Evolutionary conservation across 208 protist species (phyloP), one percentile per base, ranked within the genome.

Genomic region (Trypanosoma mega): DNA sequence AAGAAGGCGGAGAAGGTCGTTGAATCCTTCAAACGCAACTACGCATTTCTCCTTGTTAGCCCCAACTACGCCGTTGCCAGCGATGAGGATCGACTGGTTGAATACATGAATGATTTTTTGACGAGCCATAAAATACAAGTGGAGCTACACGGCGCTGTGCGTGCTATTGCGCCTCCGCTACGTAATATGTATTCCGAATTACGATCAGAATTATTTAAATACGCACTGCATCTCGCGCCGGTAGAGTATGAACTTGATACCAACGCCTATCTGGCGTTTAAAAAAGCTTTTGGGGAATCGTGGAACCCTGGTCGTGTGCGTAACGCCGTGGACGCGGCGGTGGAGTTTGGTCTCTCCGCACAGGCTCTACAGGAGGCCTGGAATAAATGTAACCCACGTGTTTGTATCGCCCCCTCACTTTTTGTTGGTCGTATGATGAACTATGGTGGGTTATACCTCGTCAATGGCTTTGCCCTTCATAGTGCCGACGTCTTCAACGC

Each of bases 401-500:
- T 51, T 39, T 57, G 73, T 8, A 59, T 86, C 44, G 72, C 67
- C 9, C 53, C 58, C 2, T 66, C 49, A 44, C 47, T 75, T 29
- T 82, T 68, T 54, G 55, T 86, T 55, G 80, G 68, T 16, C 72
- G 77, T 44, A 68, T 86, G 51, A 51, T 41, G 24, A 49, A 61
- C 8, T 18, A 1, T 29, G 65, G 66, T 41, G 53, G 65, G 46
- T 4, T 74, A 4, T 84, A 71, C 36, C 26, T 85, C 39, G 66
- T 85, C 45, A 90, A 90, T 48, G 82, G 82, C 20, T 85, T 81
- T 54, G 66, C 69, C 27, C 45, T 81, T 31, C 49, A 73, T 8
- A 66, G 59, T 46, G 67, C 54, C 9, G 69, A 81, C 47, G 49
- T 70, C 34, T 80, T 88, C 34, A 69, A 80, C 63, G 43, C 44